Percentiles rank a stretch among this genome's conserved stretches.
These are phyloP conservation scores for Takashimella tepidaria DNA, from an alignment of 1,284 basidiomycete species.

Conservation along the genomic window DNA sequence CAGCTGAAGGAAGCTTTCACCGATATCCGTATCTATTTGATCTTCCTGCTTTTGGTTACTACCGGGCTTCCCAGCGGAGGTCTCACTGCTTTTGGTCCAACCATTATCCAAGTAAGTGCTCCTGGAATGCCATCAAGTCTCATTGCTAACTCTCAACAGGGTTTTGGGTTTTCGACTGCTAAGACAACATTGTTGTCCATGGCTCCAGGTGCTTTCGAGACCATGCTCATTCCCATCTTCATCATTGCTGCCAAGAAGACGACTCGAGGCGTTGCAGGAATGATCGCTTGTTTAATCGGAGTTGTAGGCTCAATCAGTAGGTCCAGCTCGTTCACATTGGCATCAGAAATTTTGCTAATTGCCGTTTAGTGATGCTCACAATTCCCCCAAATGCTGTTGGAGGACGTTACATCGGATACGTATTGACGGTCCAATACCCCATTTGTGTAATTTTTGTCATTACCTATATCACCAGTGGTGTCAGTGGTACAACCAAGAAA, in stretches of 20 bases:
- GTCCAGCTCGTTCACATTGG: not conserved
- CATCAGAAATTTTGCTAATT: not conserved
- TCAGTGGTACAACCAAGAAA: constrained; percentile 11
- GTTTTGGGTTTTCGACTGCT: constrained; percentile 29
- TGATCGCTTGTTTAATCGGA: constrained; percentile 5
- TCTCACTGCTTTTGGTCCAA: constrained; percentile 24
- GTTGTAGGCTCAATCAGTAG: constrained; percentile 5
- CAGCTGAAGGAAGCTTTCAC: constrained; percentile 11
- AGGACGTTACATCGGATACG: constrained; percentile 8
- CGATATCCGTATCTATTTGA: constrained; percentile 14
- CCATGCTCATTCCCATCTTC: constrained; percentile 26
- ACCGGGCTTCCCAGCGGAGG: constrained; percentile 19
- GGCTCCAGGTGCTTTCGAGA: constrained; percentile 28
- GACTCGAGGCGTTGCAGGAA: constrained; percentile 26
- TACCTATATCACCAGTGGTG: constrained; percentile 4
- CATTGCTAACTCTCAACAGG: not conserved
- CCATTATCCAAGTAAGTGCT: constrained; percentile 27
- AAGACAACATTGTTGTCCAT: constrained; percentile 35
- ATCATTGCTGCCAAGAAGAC: constrained; percentile 19
- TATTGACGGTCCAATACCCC: constrained; percentile 4
- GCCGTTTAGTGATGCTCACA: constrained; percentile 3
- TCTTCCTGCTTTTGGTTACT: constrained; percentile 10
- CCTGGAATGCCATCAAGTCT: no score
- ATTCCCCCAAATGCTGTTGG: not conserved
- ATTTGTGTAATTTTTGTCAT: constrained; percentile 10